Evolutionary conservation across 2,329 filamentous ascomycete genomes (phyloP).

Genomic region (Arthrobotrys pseudoclavata): DNA sequence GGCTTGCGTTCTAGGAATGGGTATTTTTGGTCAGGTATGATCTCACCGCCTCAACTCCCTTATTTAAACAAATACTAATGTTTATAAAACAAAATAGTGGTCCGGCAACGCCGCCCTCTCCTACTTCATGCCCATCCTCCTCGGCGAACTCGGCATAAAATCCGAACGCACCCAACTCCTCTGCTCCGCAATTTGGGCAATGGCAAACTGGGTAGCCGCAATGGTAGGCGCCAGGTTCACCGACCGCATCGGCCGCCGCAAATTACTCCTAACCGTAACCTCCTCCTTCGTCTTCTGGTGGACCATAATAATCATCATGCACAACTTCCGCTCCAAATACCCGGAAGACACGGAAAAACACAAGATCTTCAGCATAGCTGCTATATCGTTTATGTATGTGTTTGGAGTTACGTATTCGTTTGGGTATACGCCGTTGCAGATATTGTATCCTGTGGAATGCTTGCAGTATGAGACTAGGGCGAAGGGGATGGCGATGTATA

Average conservation of each 20-base stretch:
- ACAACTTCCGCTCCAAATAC: conserved; percentile 65
- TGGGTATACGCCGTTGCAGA: conserved; percentile 68
- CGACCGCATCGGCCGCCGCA: conserved; percentile 67
- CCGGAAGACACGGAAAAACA: conserved; percentile 65
- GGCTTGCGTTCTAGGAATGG: conserved; percentile 68
- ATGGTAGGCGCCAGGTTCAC: conserved; percentile 65
- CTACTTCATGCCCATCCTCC: conserved; percentile 65
- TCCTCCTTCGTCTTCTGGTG: conserved; percentile 67
- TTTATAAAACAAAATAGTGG: conserved; percentile 58
- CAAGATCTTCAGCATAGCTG: conserved; percentile 64
- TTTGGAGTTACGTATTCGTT: conserved; percentile 66
- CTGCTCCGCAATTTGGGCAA: conserved; percentile 64
- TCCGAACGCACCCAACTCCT: conserved; percentile 64
- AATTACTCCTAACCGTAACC: conserved; percentile 68
- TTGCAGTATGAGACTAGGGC: conserved; percentile 69
- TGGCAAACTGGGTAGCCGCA: conserved; percentile 64
- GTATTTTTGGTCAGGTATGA: conserved; percentile 67
- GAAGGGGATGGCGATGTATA: conserved; percentile 70
- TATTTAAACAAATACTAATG: background rate
- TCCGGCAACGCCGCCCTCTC: conserved; percentile 63
- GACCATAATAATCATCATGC: conserved; percentile 67
- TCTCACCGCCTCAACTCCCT: conserved; percentile 56
- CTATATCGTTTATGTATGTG: conserved; percentile 67
- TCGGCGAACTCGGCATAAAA: conserved; percentile 66
- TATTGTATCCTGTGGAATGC: conserved; percentile 70